Percentiles rank a stretch among this genome's conserved stretches.
Conservation (phyloP, 345 rosid genomes). For the Populus simonii region DNA sequence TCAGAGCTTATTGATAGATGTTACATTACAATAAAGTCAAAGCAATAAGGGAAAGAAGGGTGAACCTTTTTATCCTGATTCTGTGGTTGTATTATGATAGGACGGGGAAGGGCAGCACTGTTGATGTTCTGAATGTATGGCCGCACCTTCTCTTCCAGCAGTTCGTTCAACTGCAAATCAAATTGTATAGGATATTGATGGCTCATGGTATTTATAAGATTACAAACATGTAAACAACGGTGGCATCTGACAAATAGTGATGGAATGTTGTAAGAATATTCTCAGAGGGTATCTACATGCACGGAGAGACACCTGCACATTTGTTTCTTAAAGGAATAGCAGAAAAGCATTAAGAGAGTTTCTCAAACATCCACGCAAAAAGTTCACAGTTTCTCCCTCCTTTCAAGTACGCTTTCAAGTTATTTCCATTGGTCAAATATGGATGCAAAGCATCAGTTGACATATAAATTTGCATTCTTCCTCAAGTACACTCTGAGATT, state of each 20-base stretch:
- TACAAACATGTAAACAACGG: background rate
- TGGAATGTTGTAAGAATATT: background rate
- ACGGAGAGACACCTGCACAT: too few species aligned
- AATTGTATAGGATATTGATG: background rate
- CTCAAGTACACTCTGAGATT: background rate
- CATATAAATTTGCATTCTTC: background rate
- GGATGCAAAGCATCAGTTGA: background rate
- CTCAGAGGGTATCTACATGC: too few species aligned
- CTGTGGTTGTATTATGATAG: conserved; percentile 54
- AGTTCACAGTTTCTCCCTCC: background rate
- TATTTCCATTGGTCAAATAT: background rate
- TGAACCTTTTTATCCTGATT: conserved; percentile 44
- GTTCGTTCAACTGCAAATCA: conserved; percentile 58
- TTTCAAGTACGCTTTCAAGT: background rate
- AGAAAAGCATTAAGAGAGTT: background rate
- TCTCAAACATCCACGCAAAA: background rate
- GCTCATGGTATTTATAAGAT: background rate
- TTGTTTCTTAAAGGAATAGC: background rate
- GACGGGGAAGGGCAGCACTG: conserved; percentile 51
- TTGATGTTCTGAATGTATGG: conserved; percentile 56
- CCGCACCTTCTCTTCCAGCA: conserved; percentile 80
- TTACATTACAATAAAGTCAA: background rate
- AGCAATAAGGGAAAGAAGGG: background rate
- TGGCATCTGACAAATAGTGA: background rate
- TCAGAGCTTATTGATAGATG: background rate